Base-by-base conservation (phyloP, 2,329 filamentous ascomycete genomes). In the Neobulgaria alba region DNA sequence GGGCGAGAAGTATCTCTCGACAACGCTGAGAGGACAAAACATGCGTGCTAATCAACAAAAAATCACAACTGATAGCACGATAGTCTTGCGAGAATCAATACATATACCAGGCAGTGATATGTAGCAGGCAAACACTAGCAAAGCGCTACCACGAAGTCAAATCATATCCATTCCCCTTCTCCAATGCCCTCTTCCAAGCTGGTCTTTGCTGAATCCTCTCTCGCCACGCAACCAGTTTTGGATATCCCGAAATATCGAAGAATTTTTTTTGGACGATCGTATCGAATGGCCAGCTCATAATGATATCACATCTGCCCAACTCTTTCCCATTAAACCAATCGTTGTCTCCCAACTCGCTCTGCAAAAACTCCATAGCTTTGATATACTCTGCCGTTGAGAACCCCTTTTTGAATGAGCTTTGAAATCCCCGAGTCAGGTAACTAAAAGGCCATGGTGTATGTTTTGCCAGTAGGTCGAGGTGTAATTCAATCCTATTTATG, bases 211-310 rank as follows among this genome's bases (percentile, higher is more conserved):
- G 38, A 5, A 61, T 39, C 33, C 52, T 59, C 40, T 47, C 41
- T 43, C 56, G 53, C 62, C 61, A 65, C 18, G 41, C 52, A 15
- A 30, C 39, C 15, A 64, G 12, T 36, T 55, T 61, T 3, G 57
- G 59, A 44, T 54, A 63, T 19, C 59, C 56, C 15, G 45, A 26
- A 17, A 56, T 41, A 44, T 63, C 50, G 18, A 61, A 51, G 40
- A 54, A 62, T 12, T 46, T 49, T 18, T 55, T 53, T 34, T 54
- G 46, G n/a, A 26, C 45, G 30, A 59, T 53, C 12, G 56, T 48
- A 41, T 63, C 61, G 48, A 64, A 45, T 0, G 57, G 55, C 47
- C 51, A 65, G 34, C 46, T 59, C 35, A 63, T 30, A 42, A 59
- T 58, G 10, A 64, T 47, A 54, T 64, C 62, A 8, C 48, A 43